Percentiles rank a stretch among this genome's conserved stretches.
Conservation (phyloP, 2,329 filamentous ascomycete genomes). For the Alternaria arborescens region DNA sequence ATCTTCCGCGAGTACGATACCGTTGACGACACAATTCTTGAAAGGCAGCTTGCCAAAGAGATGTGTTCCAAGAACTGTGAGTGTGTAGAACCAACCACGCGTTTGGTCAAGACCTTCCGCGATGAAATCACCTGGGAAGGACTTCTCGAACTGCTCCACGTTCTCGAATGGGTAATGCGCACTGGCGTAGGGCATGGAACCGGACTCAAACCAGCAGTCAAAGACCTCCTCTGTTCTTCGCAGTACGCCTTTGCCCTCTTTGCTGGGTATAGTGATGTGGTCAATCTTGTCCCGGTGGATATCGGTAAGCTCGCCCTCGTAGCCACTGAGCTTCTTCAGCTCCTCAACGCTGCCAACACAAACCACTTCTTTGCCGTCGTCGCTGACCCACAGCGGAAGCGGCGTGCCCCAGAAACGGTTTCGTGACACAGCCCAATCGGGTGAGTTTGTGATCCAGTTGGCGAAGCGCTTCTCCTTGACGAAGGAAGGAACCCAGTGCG, state of each 20-base stretch:
- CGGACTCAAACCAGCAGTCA: slow-evolving; percentile 97
- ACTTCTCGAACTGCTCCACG: slow-evolving; percentile 77
- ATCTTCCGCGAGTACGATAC: slow-evolving; percentile 90
- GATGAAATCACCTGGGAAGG: slow-evolving; percentile 93
- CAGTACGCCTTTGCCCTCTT: slow-evolving; percentile 83
- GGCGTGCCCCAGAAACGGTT: slow-evolving; percentile 97
- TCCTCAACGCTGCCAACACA: slow-evolving; percentile 87
- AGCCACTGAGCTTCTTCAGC: slow-evolving; percentile 86
- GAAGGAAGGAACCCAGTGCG: slow-evolving; percentile 89
- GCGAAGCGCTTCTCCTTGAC: slow-evolving; percentile 92
- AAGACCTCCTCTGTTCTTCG: slow-evolving; percentile 88
- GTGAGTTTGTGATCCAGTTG: slow-evolving; percentile 89
- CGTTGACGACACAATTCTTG: slow-evolving; percentile 96
- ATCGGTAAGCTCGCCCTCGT: slow-evolving; percentile 80
- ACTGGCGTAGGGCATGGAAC: slow-evolving; percentile 92
- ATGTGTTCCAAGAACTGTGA: slow-evolving; percentile 87
- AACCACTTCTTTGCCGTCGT: slow-evolving; percentile 85
- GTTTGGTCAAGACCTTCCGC: slow-evolving; percentile 94
- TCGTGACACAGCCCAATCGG: slow-evolving; percentile 94
- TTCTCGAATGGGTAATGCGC: slow-evolving; percentile 94
- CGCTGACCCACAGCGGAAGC: slow-evolving; percentile 89
- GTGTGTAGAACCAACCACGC: slow-evolving; percentile 95
- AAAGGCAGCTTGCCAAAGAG: slow-evolving; percentile 86
- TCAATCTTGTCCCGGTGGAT: slow-evolving; percentile 94
- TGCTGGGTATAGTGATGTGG: slow-evolving; percentile 90